A percentile compares a stretch with the other conserved stretches of the same genome.
Conservation (phyloP, 169 alveolate genomes). For the Plasmodium knowlesi region DNA sequence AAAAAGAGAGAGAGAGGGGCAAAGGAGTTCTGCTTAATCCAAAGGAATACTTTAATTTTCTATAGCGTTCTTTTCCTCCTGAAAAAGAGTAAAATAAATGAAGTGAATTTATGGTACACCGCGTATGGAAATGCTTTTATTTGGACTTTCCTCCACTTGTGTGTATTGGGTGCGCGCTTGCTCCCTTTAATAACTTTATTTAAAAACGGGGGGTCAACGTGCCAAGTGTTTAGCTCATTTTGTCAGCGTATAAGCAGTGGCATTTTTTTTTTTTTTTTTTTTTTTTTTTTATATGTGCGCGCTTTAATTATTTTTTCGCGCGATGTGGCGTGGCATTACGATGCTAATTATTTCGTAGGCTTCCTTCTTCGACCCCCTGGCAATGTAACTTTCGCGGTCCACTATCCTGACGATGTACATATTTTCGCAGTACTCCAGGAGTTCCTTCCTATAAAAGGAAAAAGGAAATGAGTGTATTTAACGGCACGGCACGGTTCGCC, state of each 20-base stretch:
- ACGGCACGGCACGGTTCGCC: background rate
- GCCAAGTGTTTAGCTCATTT: background rate
- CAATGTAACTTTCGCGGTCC: constrained; percentile 61
- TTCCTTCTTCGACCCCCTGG: constrained; percentile 66
- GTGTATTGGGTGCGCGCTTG: background rate
- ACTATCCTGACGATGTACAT: constrained; percentile 63
- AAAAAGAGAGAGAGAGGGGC: background rate
- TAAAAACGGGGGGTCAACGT: background rate
- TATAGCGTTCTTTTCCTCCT: constrained; percentile 67
- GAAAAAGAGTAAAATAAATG: background rate
- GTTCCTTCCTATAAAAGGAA: constrained; percentile 22
- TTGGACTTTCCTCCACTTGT: background rate
- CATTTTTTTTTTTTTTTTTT: background rate
- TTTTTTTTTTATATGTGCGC: background rate
- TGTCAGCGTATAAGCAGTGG: background rate
- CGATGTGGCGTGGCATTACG: background rate
- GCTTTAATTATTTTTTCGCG: background rate
- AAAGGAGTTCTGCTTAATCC: background rate
- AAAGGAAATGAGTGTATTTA: background rate
- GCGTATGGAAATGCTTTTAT: background rate
- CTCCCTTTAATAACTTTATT: background rate
- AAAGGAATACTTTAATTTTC: constrained; percentile 40
- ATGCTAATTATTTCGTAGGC: constrained; percentile 72
- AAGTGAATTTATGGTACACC: background rate
- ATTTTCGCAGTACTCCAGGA: constrained; percentile 70